Evolutionary conservation across 2,329 filamentous ascomycete genomes (phyloP), one percentile per base, ranked within the genome.

Genomic region (Stemphylium beticola): DNA sequence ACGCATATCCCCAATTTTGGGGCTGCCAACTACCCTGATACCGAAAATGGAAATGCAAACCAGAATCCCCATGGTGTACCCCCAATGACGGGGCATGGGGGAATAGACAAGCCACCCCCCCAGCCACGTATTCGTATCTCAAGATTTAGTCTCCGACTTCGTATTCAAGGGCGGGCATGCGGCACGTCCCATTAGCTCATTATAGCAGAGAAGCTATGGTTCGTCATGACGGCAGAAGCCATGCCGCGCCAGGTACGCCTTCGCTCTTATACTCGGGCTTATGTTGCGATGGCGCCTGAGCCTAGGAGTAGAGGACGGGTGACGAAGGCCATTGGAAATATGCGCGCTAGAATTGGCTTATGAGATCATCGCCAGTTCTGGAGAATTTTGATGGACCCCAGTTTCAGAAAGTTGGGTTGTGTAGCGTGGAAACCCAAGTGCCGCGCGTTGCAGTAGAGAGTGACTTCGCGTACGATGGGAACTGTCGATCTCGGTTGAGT

Each of bases 161-260:
- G 15, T 32, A 12, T 43, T 43, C 26, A 14, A 18, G 17, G 12
- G 32, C 42, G 42, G 42, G 42, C 42, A 5, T 33, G 32, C 42
- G 42, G 42, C 42, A 12, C 42, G 42, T 45, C 42, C 42, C 42
- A 32, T 36, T 45, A 36, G 42, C 31, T 36, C 20, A 45, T 36
- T 22, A 34, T 45, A 34, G 5, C 11, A 18, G 24, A 18, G 24
- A n/a, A 22, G 31, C 32, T 45, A 45, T 45, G 42, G 31, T 45
- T 45, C 42, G 20, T 34, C 9, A 11, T 20, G 14, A 34, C 14
- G 31, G 24, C 24, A 36, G 7, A 45, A 5, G 32, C 18, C 14
- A 20, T 45, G 26, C 10, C 15, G 42, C 14, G 20, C 24, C 31
- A 34, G 32, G 20, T 22, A 26, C 18, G 18, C 32, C 4, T 34